Evolutionary conservation across 306 rosid genomes (phyloP).

Genomic region (Cicer cuneatum): DNA sequence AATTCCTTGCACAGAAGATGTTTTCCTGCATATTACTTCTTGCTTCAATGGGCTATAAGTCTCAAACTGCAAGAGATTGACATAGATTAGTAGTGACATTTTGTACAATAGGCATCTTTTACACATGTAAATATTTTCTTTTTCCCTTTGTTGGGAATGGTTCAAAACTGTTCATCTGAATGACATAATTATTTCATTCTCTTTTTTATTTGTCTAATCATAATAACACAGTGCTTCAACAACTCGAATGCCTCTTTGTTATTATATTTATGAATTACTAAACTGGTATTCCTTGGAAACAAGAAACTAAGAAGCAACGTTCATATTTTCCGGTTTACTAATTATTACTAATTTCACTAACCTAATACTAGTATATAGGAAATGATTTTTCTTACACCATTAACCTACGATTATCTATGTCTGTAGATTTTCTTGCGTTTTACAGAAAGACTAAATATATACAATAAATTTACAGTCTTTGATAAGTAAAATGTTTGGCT

Average conservation of each 20-base stretch:
- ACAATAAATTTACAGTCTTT: too few species aligned
- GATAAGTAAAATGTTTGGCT: too few species aligned
- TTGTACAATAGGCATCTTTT: constrained; percentile 4
- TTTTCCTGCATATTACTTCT: constrained; percentile 12
- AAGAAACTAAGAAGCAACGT: background rate
- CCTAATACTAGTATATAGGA: too few species aligned
- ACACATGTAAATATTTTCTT: constrained; percentile 4
- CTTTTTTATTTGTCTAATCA: background rate
- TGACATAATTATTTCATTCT: background rate
- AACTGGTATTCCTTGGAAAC: background rate
- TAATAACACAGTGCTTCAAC: background rate
- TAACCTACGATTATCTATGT: too few species aligned
- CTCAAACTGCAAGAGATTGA: background rate
- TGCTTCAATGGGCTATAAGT: background rate
- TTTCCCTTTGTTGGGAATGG: constrained; percentile 9
- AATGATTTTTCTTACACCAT: too few species aligned
- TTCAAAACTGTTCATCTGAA: background rate
- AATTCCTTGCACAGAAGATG: constrained; percentile 17
- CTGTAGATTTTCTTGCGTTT: too few species aligned
- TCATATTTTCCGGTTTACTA: background rate
- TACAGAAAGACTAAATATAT: too few species aligned
- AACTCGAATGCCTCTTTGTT: background rate
- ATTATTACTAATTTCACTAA: too few species aligned
- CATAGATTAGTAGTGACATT: constrained; percentile 7
- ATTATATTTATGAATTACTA: background rate